These are phyloP conservation scores for Zymoseptoria tritici DNA, from an alignment of 2,329 filamentous ascomycete species.

Conservation along the genomic window DNA sequence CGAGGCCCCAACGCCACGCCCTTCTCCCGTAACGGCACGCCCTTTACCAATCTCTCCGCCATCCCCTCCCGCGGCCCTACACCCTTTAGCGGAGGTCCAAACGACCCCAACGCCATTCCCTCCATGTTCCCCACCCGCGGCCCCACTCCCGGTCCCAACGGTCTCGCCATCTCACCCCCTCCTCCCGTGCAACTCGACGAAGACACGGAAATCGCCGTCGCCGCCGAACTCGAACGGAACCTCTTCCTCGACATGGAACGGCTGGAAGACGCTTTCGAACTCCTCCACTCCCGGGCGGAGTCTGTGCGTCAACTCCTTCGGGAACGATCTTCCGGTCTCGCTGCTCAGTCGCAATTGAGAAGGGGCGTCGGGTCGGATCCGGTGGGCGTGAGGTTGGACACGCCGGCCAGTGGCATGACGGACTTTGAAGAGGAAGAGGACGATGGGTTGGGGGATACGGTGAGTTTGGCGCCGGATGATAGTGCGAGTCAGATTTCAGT, in stretches of 20 bases:
- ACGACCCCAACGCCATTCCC: constrained; percentile 21
- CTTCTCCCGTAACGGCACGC: constrained; percentile 41
- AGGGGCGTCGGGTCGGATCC: constrained; percentile 44
- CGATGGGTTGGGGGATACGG: constrained; percentile 33
- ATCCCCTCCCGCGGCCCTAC: constrained; percentile 43
- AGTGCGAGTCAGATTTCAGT: constrained; percentile 74
- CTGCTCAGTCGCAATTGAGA: constrained; percentile 54
- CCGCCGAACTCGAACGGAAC: constrained; percentile 86
- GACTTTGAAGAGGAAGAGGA: constrained; percentile 29
- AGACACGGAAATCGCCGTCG: constrained; percentile 81
- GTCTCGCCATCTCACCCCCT: constrained; percentile 30
- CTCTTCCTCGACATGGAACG: constrained; percentile 93
- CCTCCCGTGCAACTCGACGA: constrained; percentile 81
- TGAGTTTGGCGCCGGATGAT: constrained; percentile 64
- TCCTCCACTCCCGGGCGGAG: constrained; percentile 79
- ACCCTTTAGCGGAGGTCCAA: constrained; percentile 31
- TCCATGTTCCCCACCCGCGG: constrained; percentile 28
- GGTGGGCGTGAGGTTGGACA: constrained; percentile 37
- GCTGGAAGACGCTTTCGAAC: constrained; percentile 88
- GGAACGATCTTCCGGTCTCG: constrained; percentile 72
- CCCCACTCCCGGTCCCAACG: constrained; percentile 25
- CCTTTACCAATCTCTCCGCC: constrained; percentile 53
- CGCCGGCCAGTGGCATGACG: constrained; percentile 32
- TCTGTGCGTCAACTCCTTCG: constrained; percentile 69
- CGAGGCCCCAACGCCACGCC: constrained; percentile 39